Percentiles rank a stretch among this genome's conserved stretches.
These are phyloP conservation scores for Macadamia tetraphylla DNA, from an alignment of 164 flowering plant species.

Conservation along the genomic window DNA sequence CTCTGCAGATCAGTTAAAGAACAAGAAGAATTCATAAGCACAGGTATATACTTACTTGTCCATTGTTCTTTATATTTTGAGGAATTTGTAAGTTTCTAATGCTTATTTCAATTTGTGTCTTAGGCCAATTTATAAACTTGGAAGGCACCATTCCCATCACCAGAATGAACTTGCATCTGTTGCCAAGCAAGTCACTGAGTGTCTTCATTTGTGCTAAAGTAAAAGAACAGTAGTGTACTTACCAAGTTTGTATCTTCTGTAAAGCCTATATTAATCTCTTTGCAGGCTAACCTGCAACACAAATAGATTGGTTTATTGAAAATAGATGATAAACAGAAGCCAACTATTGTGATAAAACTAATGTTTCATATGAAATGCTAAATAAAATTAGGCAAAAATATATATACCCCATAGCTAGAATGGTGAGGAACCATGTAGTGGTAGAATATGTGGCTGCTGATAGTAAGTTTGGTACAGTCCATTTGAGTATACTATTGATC, in stretches of 20 bases:
- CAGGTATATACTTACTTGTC: background rate
- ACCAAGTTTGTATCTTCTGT: slow-evolving; percentile 56
- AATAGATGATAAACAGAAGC: no score
- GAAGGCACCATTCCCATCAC: no score
- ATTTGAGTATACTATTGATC: slow-evolving; percentile 34
- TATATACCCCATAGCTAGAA: slow-evolving; percentile 85
- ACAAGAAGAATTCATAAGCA: background rate
- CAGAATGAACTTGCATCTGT: background rate
- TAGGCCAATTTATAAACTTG: no score
- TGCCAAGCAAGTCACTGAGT: background rate
- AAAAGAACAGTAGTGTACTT: slow-evolving; percentile 11
- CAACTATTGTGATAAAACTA: no score
- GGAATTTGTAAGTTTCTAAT: no score
- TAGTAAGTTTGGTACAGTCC: slow-evolving; percentile 38
- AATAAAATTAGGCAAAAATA: background rate
- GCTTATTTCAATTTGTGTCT: no score
- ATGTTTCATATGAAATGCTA: no score
- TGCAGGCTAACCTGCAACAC: slow-evolving; percentile 70
- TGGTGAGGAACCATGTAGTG: slow-evolving; percentile 52
- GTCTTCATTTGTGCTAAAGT: background rate
- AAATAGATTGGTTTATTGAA: background rate
- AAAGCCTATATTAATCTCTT: slow-evolving; percentile 67
- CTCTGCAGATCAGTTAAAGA: slow-evolving; percentile 35
- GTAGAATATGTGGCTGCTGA: slow-evolving; percentile 64
- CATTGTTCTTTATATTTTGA: no score